A percentile compares a stretch with the other conserved stretches of the same genome.
These are phyloP conservation scores for Cladophialophora chaetospira DNA, from an alignment of 2,329 filamentous ascomycete genomes.

Conservation along the genomic window DNA sequence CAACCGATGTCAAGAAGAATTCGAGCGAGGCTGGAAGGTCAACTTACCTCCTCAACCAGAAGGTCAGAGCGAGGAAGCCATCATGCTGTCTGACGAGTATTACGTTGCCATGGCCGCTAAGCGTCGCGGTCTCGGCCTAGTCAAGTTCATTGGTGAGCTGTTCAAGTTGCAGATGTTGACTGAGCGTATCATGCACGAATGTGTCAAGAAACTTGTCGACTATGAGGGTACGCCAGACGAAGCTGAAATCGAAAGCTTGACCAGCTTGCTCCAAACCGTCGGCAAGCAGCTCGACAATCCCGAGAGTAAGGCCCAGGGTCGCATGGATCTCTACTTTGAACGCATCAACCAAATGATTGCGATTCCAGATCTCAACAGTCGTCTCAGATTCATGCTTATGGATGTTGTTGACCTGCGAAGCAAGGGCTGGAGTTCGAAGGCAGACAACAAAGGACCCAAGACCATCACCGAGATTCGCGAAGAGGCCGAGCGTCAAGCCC, in stretches of 20 bases:
- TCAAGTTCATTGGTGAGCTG: constrained; percentile 98
- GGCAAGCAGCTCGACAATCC: constrained; percentile 79
- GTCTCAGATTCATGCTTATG: constrained; percentile 95
- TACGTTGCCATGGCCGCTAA: constrained; percentile 92
- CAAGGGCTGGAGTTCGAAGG: constrained; percentile 80
- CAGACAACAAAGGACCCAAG: constrained; percentile 91
- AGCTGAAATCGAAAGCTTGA: constrained; percentile 92
- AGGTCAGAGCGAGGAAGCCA: constrained; percentile 70
- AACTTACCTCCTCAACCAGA: constrained; percentile 80
- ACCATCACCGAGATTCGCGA: constrained; percentile 90
- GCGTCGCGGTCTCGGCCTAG: constrained; percentile 92
- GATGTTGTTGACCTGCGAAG: constrained; percentile 84
- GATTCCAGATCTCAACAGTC: constrained; percentile 77
- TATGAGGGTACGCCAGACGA: constrained; percentile 92
- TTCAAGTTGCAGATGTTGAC: constrained; percentile 99
- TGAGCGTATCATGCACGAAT: constrained; percentile 99
- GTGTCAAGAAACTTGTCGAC: constrained; percentile 94
- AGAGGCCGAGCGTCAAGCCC: constrained; percentile 74
- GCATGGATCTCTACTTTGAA: constrained; percentile 93
- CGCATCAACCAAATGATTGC: constrained; percentile 83
- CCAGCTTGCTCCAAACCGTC: constrained; percentile 88
- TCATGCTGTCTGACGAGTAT: constrained; percentile 92
- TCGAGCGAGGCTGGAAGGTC: constrained; percentile 94
- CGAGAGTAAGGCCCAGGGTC: constrained; percentile 72
- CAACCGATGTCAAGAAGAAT: constrained; percentile 98